phyloP scores from a whole-genome alignment of 106 monocot genomes.

The Amphibolis antarctica region DNA sequence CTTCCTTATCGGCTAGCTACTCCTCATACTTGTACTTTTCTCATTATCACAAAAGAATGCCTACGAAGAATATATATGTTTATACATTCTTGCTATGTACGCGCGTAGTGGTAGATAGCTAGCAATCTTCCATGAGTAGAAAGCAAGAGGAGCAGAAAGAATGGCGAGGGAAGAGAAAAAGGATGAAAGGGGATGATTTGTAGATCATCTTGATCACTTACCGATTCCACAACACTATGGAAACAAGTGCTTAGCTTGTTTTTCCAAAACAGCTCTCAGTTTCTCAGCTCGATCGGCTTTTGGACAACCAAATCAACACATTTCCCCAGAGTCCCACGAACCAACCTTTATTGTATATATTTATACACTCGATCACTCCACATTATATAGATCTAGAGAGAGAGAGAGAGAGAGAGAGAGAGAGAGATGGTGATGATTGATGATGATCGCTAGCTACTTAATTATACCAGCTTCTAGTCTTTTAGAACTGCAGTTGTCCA shows the following conservation, averaged over 20 bases:
- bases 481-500: no score
- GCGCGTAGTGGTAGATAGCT: no score
- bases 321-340: not conserved
- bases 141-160: not conserved
- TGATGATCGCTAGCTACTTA: no score
- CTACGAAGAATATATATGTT: no score
- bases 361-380: not conserved
- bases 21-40: no score
- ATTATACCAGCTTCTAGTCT: no score
- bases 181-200: not conserved
- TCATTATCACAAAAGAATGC: no score
- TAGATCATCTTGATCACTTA: not conserved
- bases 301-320: not conserved
- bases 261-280: not conserved
- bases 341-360: not conserved
- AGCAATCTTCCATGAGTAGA: not conserved
- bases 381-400: not conserved
- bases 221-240: not conserved
- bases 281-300: conserved; percentile 1
- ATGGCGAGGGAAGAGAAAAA: not conserved
- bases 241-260: not conserved
- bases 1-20: no score
- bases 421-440: no score
- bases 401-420: no score
- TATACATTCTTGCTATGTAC: not conserved